phyloP scores from a whole-genome alignment of 208 protist species.

The Perkinsela sp. region DNA sequence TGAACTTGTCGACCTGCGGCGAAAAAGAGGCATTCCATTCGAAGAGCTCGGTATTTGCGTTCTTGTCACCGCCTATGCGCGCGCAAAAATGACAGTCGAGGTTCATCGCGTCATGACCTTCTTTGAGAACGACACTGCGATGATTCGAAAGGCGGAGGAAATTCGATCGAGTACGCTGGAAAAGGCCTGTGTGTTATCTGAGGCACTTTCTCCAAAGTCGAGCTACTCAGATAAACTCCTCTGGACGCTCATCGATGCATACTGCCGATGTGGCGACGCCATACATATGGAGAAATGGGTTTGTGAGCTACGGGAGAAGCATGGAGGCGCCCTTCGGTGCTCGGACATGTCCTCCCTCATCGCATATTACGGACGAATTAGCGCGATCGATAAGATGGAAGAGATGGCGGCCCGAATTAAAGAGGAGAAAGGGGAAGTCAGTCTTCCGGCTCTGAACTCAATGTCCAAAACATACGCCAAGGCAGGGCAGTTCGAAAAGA shows the following conservation, averaged over 20 bases:
- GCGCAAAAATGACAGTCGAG: constrained; percentile 18
- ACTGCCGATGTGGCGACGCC: constrained; percentile 28
- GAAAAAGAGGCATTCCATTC: constrained; percentile 14
- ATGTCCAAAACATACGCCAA: constrained; percentile 37
- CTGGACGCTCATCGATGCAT: constrained; percentile 37
- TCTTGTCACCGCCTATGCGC: constrained; percentile 29
- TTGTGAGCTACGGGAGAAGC: constrained; percentile 8
- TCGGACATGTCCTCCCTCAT: constrained; percentile 22
- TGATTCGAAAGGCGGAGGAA: constrained; percentile 5
- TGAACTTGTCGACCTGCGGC: constrained; percentile 19
- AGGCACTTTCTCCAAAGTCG: neutral
- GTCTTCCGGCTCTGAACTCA: constrained; percentile 33
- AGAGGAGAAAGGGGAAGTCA: constrained; percentile 9
- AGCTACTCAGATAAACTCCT: constrained; percentile 16
- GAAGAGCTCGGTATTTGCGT: constrained; percentile 53
- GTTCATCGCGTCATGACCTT: constrained; percentile 17
- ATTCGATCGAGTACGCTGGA: constrained; percentile 2
- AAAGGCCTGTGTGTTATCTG: neutral
- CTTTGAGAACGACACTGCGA: constrained; percentile 9
- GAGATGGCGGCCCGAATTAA: constrained; percentile 7
- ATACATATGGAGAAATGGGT: constrained; percentile 21
- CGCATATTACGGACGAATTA: constrained; percentile 41
- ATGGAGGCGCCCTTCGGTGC: constrained; percentile 5
- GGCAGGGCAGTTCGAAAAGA: constrained; percentile 41
- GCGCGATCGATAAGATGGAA: constrained; percentile 30